Conservation (phyloP, 2,329 filamentous ascomycete species). For the Pestalotiopsis sp. region DNA sequence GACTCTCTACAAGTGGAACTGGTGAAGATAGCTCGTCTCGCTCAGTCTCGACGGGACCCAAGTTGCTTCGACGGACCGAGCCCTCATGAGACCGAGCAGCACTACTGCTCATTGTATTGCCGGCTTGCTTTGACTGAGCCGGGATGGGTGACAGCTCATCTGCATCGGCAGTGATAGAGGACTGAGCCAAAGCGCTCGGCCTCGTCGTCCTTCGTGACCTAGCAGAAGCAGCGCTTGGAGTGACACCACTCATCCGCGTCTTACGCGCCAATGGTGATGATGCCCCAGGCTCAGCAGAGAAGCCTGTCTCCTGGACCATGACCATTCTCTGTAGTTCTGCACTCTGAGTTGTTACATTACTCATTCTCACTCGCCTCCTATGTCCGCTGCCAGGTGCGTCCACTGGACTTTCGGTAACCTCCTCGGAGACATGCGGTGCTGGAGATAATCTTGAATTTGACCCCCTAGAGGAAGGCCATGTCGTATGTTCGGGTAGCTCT, state of each 20-base stretch:
- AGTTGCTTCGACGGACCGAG: constrained; percentile 21
- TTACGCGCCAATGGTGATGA: constrained; percentile 49
- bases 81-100: constrained; percentile 28
- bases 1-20: constrained; percentile 18
- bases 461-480: constrained; percentile 18
- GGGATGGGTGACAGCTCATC: constrained; percentile 25
- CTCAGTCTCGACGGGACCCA: constrained; percentile 16
- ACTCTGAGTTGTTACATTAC: constrained; percentile 40
- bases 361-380: constrained; percentile 41
- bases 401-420: constrained; percentile 56
- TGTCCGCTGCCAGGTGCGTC: constrained; percentile 59
- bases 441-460: constrained; percentile 23
- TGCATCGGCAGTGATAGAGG: constrained; percentile 16
- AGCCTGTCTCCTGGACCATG: constrained; percentile 30
- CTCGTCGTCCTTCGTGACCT: constrained; percentile 31
- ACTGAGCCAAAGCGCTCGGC: constrained; percentile 17
- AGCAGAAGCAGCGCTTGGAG: constrained; percentile 25
- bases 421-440: constrained; percentile 33
- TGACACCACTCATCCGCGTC: constrained; percentile 37
- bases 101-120: constrained; percentile 20
- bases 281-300: constrained; percentile 31
- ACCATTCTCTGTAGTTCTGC: constrained; percentile 45
- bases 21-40: constrained; percentile 29
- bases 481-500: constrained; percentile 19
- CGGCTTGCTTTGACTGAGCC: constrained; percentile 23